phyloP scores from a whole-genome alignment of 192 early-diverging fungal species.

The Linnemannia hyalina region DNA sequence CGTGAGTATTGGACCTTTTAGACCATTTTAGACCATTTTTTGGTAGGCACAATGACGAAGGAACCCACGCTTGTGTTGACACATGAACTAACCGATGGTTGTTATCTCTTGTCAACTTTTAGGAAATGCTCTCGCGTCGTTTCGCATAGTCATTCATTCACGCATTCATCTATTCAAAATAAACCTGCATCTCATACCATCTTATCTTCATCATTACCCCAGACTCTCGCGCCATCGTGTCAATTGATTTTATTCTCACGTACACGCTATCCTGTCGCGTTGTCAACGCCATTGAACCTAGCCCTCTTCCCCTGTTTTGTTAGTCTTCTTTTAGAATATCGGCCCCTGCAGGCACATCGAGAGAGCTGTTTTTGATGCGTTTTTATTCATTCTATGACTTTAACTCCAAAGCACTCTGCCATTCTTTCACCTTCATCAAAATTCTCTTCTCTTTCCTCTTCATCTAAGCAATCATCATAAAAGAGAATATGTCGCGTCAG shows the following conservation, averaged over 20 bases:
- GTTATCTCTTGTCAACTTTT: neutral
- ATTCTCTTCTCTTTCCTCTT: constrained; percentile 35
- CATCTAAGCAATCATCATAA: constrained; percentile 25
- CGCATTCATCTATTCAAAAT: neutral
- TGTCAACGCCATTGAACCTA: neutral
- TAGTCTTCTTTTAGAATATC: neutral
- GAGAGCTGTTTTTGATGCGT: no score
- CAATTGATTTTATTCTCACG: no score
- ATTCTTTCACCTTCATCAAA: constrained; percentile 29
- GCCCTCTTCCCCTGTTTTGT: neutral
- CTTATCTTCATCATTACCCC: neutral
- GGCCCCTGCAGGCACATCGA: no score
- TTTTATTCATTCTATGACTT: neutral
- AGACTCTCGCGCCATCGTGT: neutral
- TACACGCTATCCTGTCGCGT: neutral
- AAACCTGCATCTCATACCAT: neutral
- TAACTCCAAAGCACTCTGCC: constrained; percentile 11
- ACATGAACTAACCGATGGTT: neutral
- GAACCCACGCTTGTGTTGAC: neutral
- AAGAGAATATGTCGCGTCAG: neutral
- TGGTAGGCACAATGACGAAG: neutral
- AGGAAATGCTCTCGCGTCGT: constrained; percentile 48
- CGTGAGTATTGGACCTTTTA: constrained; percentile 53
- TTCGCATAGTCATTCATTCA: constrained; percentile 18
- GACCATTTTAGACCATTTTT: neutral